Conservation (phyloP, 257 asterid genomes). For the Dorcoceras hygrometricum region DNA sequence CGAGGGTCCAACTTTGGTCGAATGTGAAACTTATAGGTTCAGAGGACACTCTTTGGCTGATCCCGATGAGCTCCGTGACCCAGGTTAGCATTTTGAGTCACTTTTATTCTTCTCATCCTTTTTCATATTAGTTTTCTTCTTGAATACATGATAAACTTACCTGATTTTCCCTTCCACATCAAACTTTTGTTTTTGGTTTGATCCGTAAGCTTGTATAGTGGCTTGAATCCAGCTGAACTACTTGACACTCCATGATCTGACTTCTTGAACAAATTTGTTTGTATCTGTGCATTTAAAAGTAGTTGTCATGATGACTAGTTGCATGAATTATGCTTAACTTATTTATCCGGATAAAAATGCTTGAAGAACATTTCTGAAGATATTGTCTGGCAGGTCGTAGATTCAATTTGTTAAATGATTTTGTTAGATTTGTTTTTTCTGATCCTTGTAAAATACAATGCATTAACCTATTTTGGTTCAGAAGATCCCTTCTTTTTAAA, state of each 20-base stretch:
- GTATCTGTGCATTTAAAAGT: neutral
- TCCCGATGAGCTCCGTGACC: slow-evolving; percentile 99
- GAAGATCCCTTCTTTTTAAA: no score
- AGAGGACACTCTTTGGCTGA: slow-evolving; percentile 99
- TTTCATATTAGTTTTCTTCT: slow-evolving; percentile 3
- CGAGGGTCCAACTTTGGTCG: slow-evolving; percentile 92
- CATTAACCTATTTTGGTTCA: no score
- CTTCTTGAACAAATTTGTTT: neutral
- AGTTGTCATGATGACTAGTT: neutral
- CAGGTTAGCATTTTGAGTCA: slow-evolving; percentile 50
- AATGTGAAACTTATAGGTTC: slow-evolving; percentile 93
- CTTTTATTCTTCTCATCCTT: neutral
- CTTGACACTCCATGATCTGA: neutral
- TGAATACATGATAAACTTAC: neutral
- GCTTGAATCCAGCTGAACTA: neutral
- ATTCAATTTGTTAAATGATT: neutral
- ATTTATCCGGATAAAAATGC: neutral
- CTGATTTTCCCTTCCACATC: neutral
- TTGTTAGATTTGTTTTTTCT: neutral
- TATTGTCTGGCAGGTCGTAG: neutral
- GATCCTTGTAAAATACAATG: neutral
- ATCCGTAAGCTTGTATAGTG: neutral
- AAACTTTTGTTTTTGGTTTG: neutral
- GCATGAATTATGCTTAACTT: neutral
- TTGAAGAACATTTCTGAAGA: neutral